These are phyloP conservation scores for Ophiocordyceps robertsii DNA, from an alignment of 2,329 filamentous ascomycete genomes.

Conservation along the genomic window DNA sequence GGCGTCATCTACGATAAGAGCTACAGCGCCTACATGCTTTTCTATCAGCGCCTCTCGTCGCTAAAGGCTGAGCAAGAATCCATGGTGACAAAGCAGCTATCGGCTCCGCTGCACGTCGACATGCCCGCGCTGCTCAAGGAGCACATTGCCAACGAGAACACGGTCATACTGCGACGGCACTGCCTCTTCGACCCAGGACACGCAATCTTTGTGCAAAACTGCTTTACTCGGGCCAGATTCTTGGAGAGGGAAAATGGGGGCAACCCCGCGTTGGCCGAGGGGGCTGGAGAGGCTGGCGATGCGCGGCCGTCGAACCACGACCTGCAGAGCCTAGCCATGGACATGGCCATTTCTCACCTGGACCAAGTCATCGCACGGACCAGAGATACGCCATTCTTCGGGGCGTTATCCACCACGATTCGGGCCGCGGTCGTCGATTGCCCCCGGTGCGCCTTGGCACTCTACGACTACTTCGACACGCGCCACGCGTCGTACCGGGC, in stretches of 20 bases:
- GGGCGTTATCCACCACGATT: conserved; percentile 35
- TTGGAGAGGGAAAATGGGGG: conserved; percentile 19
- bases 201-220: conserved; percentile 47
- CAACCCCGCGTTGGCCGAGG: neutral
- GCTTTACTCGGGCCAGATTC: conserved; percentile 43
- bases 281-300: neutral
- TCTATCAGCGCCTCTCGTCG: conserved; percentile 72
- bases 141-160: conserved; percentile 61
- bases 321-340: conserved; percentile 36
- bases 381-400: conserved; percentile 54
- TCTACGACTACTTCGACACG: conserved; percentile 46
- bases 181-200: conserved; percentile 67
- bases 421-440: conserved; percentile 33
- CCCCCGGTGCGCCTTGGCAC: conserved; percentile 39
- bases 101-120: conserved; percentile 25
- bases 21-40: conserved; percentile 93
- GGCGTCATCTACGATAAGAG: conserved; percentile 48
- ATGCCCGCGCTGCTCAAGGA: conserved; percentile 33
- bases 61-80: conserved; percentile 39
- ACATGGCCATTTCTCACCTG: conserved; percentile 49
- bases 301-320: conserved; percentile 5
- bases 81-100: conserved; percentile 19
- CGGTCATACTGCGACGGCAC: conserved; percentile 59
- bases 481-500: conserved; percentile 47
- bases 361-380: conserved; percentile 63